These are phyloP conservation scores for Nakazawaea sp. DNA, from an alignment of 805 yeast species.

Conservation along the genomic window DNA sequence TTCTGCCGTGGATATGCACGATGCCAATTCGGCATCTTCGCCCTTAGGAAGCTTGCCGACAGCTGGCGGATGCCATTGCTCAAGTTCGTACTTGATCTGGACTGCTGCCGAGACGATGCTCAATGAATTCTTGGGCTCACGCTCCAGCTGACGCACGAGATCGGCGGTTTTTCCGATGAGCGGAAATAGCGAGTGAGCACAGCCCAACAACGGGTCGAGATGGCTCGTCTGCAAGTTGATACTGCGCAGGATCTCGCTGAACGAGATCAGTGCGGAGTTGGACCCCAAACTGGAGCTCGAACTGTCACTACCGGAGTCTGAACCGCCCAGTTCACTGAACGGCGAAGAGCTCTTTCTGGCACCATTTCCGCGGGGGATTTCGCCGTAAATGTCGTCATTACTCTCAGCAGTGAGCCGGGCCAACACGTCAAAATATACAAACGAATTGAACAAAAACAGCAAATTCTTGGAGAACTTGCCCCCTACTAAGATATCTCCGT, in stretches of 20 bases:
- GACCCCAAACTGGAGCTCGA: not conserved
- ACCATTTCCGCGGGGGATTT: conserved; percentile 4
- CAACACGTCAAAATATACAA: conserved; percentile 62
- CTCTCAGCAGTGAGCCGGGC: conserved; percentile 56
- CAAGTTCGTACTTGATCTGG: conserved; percentile 42
- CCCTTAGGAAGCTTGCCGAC: conserved; percentile 27
- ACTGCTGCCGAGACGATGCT: conserved; percentile 48
- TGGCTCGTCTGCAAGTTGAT: conserved; percentile 29
- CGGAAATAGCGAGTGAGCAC: conserved; percentile 58
- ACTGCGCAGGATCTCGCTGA: conserved; percentile 34
- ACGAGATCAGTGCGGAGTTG: not conserved
- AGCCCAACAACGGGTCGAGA: conserved; percentile 62
- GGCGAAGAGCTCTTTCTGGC: not conserved
- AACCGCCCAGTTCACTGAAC: not conserved
- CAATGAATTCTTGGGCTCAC: conserved; percentile 33
- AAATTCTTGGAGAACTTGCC: conserved; percentile 31
- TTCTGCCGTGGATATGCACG: conserved; percentile 64
- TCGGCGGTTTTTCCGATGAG: conserved; percentile 59
- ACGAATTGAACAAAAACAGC: conserved; percentile 52
- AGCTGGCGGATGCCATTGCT: conserved; percentile 49
- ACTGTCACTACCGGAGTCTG: not conserved
- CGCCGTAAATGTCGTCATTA: conserved; percentile 25
- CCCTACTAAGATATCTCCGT: conserved; percentile 5
- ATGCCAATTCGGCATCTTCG: conserved; percentile 45
- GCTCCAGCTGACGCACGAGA: conserved; percentile 42